These are phyloP conservation scores for Lasiodiplodia sp. DNA, from an alignment of 2,329 filamentous ascomycete genomes.

Conservation along the genomic window DNA sequence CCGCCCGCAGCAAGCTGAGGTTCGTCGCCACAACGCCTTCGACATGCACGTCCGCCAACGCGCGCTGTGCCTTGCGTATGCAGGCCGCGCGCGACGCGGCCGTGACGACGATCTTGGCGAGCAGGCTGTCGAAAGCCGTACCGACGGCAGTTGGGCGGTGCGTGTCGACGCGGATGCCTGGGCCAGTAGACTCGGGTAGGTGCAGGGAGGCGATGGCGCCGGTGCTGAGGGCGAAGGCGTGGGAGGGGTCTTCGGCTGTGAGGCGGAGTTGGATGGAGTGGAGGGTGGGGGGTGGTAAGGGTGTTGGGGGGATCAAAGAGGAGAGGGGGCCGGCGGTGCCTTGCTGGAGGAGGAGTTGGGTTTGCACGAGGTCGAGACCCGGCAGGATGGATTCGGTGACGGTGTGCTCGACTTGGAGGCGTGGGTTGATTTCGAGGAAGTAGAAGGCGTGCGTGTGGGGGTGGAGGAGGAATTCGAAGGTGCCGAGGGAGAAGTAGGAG, in stretches of 20 bases:
- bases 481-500: constrained; percentile 66
- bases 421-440: constrained; percentile 68
- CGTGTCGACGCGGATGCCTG: constrained; percentile 64
- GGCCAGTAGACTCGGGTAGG: constrained; percentile 63
- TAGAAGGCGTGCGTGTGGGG: constrained; percentile 58
- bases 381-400: constrained; percentile 62
- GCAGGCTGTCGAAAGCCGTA: constrained; percentile 65
- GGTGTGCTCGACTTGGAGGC: constrained; percentile 69
- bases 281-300: constrained; percentile 40
- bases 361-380: constrained; percentile 60
- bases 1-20: constrained; percentile 61
- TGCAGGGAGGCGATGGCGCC: constrained; percentile 64
- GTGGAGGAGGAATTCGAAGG: constrained; percentile 70
- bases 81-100: constrained; percentile 60
- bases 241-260: constrained; percentile 63
- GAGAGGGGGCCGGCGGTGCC: constrained; percentile 53
- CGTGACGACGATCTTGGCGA: constrained; percentile 67
- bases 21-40: constrained; percentile 64
- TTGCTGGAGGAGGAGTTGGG: constrained; percentile 63
- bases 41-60: constrained; percentile 64
- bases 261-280: constrained; percentile 65
- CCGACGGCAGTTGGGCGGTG: constrained; percentile 58
- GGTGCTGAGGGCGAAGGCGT: constrained; percentile 63
- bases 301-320: constrained; percentile 38
- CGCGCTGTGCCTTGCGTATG: constrained; percentile 62